These are phyloP conservation scores for Melanogaster broomeanus DNA, from an alignment of 768 basidiomycete genomes.

Conservation along the genomic window DNA sequence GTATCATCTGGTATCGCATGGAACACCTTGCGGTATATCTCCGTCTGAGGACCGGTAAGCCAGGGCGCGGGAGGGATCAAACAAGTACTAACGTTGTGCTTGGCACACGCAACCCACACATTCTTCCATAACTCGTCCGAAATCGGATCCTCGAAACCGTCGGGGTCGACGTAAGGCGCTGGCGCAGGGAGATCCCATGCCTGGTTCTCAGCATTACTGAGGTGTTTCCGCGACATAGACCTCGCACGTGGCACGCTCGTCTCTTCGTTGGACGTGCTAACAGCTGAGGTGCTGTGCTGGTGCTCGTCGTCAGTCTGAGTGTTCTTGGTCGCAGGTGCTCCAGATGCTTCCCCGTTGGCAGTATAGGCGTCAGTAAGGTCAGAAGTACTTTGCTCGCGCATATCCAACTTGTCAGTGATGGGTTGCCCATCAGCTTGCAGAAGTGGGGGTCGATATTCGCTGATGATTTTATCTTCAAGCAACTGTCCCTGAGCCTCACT, in stretches of 20 bases:
- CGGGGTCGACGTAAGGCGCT: slow-evolving; percentile 71
- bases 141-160: slow-evolving; percentile 88
- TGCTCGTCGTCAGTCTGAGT: slow-evolving; percentile 46
- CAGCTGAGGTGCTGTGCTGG: slow-evolving; percentile 46
- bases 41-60: slow-evolving; percentile 59
- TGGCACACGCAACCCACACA: slow-evolving; percentile 85
- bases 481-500: slow-evolving; percentile 31
- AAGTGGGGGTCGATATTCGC: slow-evolving; percentile 46
- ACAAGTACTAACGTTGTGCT: slow-evolving; percentile 72
- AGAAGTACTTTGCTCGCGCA: slow-evolving; percentile 13
- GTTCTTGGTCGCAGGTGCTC: slow-evolving; percentile 49
- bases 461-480: slow-evolving; percentile 64
- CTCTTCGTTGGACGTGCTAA: slow-evolving; percentile 50
- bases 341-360: slow-evolving; percentile 48
- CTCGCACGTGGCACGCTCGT: slow-evolving; percentile 49
- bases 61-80: not conserved
- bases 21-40: slow-evolving; percentile 95
- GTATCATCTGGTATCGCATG: slow-evolving; percentile 91
- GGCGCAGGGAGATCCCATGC: slow-evolving; percentile 64
- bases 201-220: slow-evolving; percentile 53
- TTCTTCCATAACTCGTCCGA: slow-evolving; percentile 87
- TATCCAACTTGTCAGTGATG: slow-evolving; percentile 29
- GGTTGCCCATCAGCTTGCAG: slow-evolving; percentile 31
- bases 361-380: slow-evolving; percentile 34
- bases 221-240: slow-evolving; percentile 54